These are phyloP conservation scores for Alternaria sp. DNA, from an alignment of 2,329 filamentous ascomycete species.

Conservation along the genomic window DNA sequence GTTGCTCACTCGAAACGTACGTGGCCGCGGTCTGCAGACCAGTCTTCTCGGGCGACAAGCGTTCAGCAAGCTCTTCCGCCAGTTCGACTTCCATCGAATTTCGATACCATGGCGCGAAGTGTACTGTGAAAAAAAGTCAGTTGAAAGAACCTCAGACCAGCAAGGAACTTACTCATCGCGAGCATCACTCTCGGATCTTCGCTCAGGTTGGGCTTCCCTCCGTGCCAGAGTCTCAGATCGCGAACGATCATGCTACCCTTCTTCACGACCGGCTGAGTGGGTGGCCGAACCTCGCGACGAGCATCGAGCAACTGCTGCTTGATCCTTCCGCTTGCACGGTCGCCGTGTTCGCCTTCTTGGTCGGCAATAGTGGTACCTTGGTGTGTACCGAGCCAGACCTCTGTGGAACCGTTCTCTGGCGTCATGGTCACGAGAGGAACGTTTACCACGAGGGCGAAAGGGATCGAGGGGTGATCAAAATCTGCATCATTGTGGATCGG, in stretches of 20 bases:
- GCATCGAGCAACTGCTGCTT: conserved; percentile 31
- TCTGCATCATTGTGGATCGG: conserved; percentile 45
- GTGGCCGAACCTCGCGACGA: conserved; percentile 20
- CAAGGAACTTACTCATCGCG: conserved; percentile 36
- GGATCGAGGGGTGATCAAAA: conserved; percentile 42
- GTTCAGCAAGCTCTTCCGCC: conserved; percentile 56
- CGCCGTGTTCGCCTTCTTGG: conserved; percentile 50
- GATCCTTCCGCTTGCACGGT: conserved; percentile 39
- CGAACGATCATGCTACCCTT: conserved; percentile 56
- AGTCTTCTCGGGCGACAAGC: conserved; percentile 51
- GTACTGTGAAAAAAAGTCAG: conserved; percentile 42
- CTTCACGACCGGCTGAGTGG: conserved; percentile 42
- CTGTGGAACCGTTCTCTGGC: conserved; percentile 57
- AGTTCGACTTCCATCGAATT: conserved; percentile 65
- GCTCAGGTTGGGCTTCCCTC: conserved; percentile 56
- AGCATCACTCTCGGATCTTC: conserved; percentile 56
- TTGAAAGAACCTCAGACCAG: not conserved
- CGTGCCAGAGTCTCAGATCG: conserved; percentile 59
- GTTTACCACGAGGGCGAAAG: conserved; percentile 58
- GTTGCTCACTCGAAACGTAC: conserved; percentile 55
- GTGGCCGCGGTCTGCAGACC: conserved; percentile 59
- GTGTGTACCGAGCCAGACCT: conserved; percentile 60
- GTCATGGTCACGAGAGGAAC: conserved; percentile 55
- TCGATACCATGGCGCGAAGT: conserved; percentile 64
- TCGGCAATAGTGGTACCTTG: conserved; percentile 42